Evolutionary conservation across 176 grass and related monocot species (phyloP).

Genomic region (Avena atlantica): DNA sequence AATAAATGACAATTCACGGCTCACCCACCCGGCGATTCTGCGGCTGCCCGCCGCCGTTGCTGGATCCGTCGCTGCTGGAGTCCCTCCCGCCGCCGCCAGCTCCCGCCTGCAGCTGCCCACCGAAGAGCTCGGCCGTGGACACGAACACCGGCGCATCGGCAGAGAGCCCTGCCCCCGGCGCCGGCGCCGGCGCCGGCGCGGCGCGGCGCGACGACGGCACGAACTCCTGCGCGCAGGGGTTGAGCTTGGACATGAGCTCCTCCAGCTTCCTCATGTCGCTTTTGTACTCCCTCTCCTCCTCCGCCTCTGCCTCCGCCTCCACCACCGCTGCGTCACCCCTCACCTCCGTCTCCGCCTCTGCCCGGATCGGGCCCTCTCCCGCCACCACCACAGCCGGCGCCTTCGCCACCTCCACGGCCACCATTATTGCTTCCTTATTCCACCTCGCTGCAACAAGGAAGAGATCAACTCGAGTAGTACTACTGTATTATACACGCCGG

Average conservation of each 20-base stretch:
- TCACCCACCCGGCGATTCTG: constrained; percentile 62
- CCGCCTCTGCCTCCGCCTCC: constrained; percentile 9
- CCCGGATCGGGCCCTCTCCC: constrained; percentile 46
- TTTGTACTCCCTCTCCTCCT: constrained; percentile 73
- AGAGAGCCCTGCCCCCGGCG: constrained; percentile 53
- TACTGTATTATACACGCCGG: neutral
- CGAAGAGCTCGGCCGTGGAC: constrained; percentile 50
- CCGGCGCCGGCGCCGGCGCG: neutral
- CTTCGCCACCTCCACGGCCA: constrained; percentile 43
- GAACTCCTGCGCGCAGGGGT: constrained; percentile 92
- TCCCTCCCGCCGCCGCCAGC: constrained; percentile 43
- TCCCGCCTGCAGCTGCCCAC: constrained; percentile 1
- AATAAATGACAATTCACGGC: constrained; percentile 17
- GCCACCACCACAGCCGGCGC: constrained; percentile 16
- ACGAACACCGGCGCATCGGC: constrained; percentile 89
- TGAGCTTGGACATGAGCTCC: constrained; percentile 93
- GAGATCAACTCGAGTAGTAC: constrained; percentile 24
- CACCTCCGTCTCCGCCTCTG: constrained; percentile 32
- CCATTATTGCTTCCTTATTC: constrained; percentile 42
- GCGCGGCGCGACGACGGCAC: constrained; percentile 66
- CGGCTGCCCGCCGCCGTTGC: constrained; percentile 49
- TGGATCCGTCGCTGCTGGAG: constrained; percentile 88
- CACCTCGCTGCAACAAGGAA: constrained; percentile 3
- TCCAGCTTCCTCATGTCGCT: constrained; percentile 88
- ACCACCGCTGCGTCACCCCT: constrained; percentile 15